Conservation (phyloP, 768 basidiomycete genomes). For the Lactarius vividus region DNA sequence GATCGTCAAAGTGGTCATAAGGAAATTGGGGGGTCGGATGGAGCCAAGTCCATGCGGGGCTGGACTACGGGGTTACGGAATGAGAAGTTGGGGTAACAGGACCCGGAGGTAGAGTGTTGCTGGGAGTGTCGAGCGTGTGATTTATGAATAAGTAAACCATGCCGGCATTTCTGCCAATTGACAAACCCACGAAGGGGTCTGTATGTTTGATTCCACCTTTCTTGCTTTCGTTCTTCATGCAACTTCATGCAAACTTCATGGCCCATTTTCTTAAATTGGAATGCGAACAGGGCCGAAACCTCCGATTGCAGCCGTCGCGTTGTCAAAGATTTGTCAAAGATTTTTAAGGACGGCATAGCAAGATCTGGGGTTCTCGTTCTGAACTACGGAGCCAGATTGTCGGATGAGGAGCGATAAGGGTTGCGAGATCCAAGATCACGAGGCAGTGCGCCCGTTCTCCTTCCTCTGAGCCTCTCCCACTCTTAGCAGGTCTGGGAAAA, state of each 20-base stretch:
- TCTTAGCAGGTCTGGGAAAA: constrained; percentile 13
- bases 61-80: constrained; percentile 21
- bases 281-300: constrained; percentile 3
- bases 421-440: constrained; percentile 23
- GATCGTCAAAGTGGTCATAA: constrained; percentile 22
- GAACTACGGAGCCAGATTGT: constrained; percentile 13
- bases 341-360: not conserved
- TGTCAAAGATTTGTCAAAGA: not conserved
- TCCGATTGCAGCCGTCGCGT: constrained; percentile 4
- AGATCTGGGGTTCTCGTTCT: constrained; percentile 22
- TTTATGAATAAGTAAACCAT: constrained; percentile 6
- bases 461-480: not conserved
- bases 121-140: constrained; percentile 3
- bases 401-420: constrained; percentile 22
- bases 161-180: constrained; percentile 6
- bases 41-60: constrained; percentile 18
- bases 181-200: not conserved
- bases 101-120: constrained; percentile 10
- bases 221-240: not conserved
- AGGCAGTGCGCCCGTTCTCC: constrained; percentile 15
- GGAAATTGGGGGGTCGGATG: constrained; percentile 10
- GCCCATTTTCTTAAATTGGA: not conserved
- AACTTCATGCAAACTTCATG: not conserved
- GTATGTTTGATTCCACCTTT: not conserved
- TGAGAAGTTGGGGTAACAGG: not conserved